Percentiles rank a stretch among this genome's conserved stretches.
phyloP scores from a whole-genome alignment of 1,284 basidiomycete species.

The Entoloma clypeatum region DNA sequence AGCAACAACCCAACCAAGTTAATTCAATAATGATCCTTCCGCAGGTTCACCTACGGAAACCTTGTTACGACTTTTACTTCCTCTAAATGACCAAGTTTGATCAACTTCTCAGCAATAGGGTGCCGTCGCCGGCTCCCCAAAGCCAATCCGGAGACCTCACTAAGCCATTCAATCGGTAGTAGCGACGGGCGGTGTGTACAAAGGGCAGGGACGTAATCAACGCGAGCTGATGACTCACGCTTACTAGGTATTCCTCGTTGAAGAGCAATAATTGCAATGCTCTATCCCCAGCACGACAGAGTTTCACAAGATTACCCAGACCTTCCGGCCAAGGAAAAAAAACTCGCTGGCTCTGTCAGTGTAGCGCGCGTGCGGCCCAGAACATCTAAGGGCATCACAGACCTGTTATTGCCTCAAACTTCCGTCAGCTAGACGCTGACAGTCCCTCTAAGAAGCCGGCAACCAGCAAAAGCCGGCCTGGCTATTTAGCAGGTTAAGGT shows the following conservation, averaged over 20 bases:
- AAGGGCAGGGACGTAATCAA: constrained; percentile 65
- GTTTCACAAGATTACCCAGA: constrained; percentile 60
- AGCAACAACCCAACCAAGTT: constrained; percentile 32
- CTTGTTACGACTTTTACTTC: constrained; percentile 68
- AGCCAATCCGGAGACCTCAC: constrained; percentile 58
- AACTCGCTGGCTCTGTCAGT: constrained; percentile 53
- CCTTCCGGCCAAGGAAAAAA: constrained; percentile 52
- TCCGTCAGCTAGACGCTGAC: constrained; percentile 48
- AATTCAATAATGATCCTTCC: constrained; percentile 58
- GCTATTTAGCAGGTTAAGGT: constrained; percentile 61
- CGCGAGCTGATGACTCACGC: constrained; percentile 58
- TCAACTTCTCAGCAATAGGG: constrained; percentile 50
- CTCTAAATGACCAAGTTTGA: constrained; percentile 65
- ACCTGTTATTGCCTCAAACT: constrained; percentile 50
- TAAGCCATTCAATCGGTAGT: constrained; percentile 65
- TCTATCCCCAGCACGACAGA: constrained; percentile 58
- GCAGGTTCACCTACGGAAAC: constrained; percentile 65
- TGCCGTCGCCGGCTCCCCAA: constrained; percentile 50
- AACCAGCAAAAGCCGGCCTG: constrained; percentile 46
- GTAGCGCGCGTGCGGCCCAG: constrained; percentile 30
- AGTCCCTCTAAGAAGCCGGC: constrained; percentile 49
- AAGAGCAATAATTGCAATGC: constrained; percentile 63
- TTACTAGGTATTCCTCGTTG: constrained; percentile 64
- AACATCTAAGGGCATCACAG: constrained; percentile 9
- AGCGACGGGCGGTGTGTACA: constrained; percentile 62